Percentiles rank a stretch among this genome's conserved stretches.
Evolutionary conservation across 1,139 yeast species (phyloP).

Genomic region (Zygosaccharomyces pseudobailii): DNA sequence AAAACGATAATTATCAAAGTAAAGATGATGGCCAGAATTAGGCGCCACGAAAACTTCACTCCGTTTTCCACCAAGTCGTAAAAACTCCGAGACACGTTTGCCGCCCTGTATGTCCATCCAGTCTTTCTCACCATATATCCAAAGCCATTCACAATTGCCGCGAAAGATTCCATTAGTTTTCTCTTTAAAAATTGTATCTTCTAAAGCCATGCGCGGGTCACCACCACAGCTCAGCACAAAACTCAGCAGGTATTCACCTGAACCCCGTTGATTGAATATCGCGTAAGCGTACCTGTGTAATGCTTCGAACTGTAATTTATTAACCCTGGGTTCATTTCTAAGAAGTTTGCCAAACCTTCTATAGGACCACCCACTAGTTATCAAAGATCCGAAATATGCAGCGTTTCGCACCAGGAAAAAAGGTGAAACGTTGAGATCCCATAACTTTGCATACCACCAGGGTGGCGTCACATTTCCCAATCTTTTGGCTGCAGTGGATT

Average conservation of each 20-base stretch:
- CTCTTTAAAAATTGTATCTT: slow-evolving; percentile 43
- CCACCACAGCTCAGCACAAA: slow-evolving; percentile 72
- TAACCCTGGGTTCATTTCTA: slow-evolving; percentile 31
- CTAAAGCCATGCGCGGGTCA: slow-evolving; percentile 59
- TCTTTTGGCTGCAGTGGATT: slow-evolving; percentile 30
- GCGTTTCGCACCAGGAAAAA: slow-evolving; percentile 60
- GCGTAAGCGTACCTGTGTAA: slow-evolving; percentile 66
- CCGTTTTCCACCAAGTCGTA: slow-evolving; percentile 33
- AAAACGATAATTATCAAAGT: slow-evolving; percentile 49
- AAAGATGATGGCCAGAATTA: slow-evolving; percentile 67
- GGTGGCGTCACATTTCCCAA: slow-evolving; percentile 47
- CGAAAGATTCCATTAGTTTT: slow-evolving; percentile 8
- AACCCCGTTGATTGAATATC: slow-evolving; percentile 65
- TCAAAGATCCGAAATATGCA: slow-evolving; percentile 62
- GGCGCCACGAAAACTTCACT: slow-evolving; percentile 43
- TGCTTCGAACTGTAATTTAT: slow-evolving; percentile 37
- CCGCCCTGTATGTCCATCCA: slow-evolving; percentile 74
- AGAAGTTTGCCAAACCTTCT: slow-evolving; percentile 55
- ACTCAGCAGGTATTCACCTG: slow-evolving; percentile 72
- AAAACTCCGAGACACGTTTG: slow-evolving; percentile 18
- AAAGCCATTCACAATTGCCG: slow-evolving; percentile 48
- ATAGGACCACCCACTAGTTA: slow-evolving; percentile 75
- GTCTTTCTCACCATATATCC: slow-evolving; percentile 73
- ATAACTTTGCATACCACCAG: slow-evolving; percentile 55
- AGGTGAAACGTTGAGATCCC: slow-evolving; percentile 72